A percentile compares a stretch with the other conserved stretches of the same genome.
These are phyloP conservation scores for Monilinia fructicola DNA, from an alignment of 2,329 filamentous ascomycete genomes.

Conservation along the genomic window DNA sequence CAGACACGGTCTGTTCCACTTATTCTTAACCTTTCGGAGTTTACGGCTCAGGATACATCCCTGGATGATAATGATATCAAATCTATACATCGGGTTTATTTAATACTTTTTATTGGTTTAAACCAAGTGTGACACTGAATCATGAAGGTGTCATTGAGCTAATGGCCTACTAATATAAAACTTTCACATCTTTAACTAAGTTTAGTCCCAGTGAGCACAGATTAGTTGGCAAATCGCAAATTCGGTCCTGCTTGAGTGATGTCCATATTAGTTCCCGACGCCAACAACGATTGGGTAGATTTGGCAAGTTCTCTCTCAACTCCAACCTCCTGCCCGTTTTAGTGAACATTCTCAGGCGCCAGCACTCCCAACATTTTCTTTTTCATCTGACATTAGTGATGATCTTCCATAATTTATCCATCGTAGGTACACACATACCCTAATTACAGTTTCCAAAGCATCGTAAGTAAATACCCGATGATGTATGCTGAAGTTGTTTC, in stretches of 20 bases:
- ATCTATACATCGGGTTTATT: not conserved
- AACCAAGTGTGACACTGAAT: not conserved
- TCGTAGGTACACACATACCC: not conserved
- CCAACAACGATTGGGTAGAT: not conserved
- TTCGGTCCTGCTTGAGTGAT: not conserved
- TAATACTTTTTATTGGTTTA: not conserved
- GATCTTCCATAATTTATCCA: not conserved
- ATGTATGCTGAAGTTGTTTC: not conserved
- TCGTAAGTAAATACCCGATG: not conserved
- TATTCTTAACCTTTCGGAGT: not conserved
- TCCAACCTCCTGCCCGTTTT: too few relatives aligned
- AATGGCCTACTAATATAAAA: not conserved
- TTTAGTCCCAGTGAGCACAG: not conserved
- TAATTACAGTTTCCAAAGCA: not conserved
- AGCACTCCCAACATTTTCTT: too few relatives aligned
- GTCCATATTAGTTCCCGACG: not conserved
- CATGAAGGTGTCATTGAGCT: not conserved
- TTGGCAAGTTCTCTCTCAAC: too few relatives aligned
- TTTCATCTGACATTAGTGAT: too few relatives aligned
- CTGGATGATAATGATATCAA: not conserved
- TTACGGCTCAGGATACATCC: not conserved
- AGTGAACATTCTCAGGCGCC: too few relatives aligned
- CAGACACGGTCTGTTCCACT: not conserved
- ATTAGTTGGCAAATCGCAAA: not conserved
- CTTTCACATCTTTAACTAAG: too few relatives aligned